Conservation (phyloP, 2,329 filamentous ascomycete genomes). For the Cryphonectria nitschkei region DNA sequence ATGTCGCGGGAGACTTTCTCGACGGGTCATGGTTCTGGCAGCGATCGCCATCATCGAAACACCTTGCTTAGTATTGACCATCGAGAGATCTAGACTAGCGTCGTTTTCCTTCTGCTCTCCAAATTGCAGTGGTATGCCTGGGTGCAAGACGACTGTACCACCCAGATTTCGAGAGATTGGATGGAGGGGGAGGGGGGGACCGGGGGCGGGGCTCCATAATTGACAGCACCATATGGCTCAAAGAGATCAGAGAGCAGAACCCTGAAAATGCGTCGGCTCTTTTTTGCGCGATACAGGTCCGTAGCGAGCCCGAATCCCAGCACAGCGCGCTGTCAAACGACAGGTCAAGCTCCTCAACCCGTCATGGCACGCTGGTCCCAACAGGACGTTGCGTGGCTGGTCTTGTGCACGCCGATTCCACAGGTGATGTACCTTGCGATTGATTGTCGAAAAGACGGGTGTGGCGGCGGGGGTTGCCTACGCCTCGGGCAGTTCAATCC, state of each 20-base stretch:
- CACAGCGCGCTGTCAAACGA: neutral
- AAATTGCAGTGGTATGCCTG: neutral
- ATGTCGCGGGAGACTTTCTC: neutral
- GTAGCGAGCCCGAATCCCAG: neutral
- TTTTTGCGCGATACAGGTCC: neutral
- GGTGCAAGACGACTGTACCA: neutral
- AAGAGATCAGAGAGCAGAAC: neutral
- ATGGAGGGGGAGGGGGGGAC: no score
- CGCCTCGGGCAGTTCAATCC: neutral
- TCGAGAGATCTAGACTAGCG: neutral
- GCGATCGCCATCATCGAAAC: neutral
- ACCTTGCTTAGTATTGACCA: neutral
- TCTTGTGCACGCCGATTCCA: neutral
- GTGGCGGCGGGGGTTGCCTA: neutral
- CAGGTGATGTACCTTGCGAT: neutral
- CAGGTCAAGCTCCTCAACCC: neutral
- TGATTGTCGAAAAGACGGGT: neutral
- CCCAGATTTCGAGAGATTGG: neutral
- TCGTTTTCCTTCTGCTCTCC: neutral
- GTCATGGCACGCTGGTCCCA: neutral
- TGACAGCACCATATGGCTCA: neutral
- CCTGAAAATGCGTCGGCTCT: neutral
- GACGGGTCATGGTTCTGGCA: neutral
- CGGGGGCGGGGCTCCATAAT: neutral
- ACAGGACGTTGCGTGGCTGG: neutral